These are phyloP conservation scores for Cairneyella variabilis DNA, from an alignment of 495 filamentous ascomycete species.

Conservation along the genomic window DNA sequence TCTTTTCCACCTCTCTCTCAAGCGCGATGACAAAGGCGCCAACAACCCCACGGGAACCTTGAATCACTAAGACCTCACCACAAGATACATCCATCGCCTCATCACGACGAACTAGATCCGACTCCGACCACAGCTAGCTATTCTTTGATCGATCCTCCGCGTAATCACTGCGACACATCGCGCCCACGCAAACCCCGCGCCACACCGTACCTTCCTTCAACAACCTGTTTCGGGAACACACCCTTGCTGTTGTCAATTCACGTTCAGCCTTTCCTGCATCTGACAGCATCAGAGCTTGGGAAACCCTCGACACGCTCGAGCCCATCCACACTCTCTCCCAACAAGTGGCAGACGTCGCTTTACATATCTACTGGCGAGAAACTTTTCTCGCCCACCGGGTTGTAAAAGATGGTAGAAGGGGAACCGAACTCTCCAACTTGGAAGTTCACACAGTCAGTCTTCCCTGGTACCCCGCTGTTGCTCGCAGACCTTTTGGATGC, in stretches of 20 bases:
- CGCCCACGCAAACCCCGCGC: background rate
- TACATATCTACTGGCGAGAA: slow-evolving; percentile 18
- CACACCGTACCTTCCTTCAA: slow-evolving; percentile 17
- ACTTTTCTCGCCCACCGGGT: slow-evolving; percentile 24
- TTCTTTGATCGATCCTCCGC: slow-evolving; percentile 2
- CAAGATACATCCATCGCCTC: background rate
- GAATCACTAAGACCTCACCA: background rate
- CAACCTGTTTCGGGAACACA: slow-evolving; percentile 16
- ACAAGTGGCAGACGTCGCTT: background rate
- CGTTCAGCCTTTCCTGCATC: slow-evolving; percentile 22
- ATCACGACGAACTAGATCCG: slow-evolving; percentile 5
- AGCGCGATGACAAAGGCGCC: background rate
- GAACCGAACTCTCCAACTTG: slow-evolving; percentile 91
- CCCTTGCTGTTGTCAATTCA: slow-evolving; percentile 16
- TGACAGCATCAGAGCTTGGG: background rate
- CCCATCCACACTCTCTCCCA: slow-evolving; percentile 5
- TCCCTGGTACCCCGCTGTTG: background rate
- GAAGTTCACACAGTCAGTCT: slow-evolving; percentile 99
- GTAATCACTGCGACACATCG: background rate
- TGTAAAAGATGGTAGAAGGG: slow-evolving; percentile 87
- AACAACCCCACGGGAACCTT: background rate
- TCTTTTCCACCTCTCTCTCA: too few relatives aligned
- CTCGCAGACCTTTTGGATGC: too few relatives aligned
- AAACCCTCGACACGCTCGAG: slow-evolving; percentile 15
- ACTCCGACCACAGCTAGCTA: background rate